Conservation (phyloP, 1,139 yeast species). For the Yamadazyma atlantica region DNA sequence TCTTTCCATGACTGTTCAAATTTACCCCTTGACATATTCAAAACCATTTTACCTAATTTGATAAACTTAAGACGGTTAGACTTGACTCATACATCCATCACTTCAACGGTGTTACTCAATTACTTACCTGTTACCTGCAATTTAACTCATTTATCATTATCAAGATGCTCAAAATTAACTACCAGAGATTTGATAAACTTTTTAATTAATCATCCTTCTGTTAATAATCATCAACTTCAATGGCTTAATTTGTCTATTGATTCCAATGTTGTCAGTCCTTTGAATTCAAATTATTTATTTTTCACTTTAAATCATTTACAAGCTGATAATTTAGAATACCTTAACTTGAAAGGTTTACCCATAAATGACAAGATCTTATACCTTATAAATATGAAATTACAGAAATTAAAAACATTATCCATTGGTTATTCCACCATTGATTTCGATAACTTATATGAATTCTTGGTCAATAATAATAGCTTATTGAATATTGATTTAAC, state of each 20-base stretch:
- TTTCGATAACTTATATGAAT: constrained; percentile 48
- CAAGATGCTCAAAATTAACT: constrained; percentile 75
- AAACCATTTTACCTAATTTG: constrained; percentile 56
- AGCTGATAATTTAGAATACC: constrained; percentile 52
- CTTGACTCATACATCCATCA: constrained; percentile 77
- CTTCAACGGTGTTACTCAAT: constrained; percentile 50
- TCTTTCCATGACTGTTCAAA: constrained; percentile 91
- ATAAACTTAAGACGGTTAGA: constrained; percentile 68
- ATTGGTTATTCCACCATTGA: constrained; percentile 59
- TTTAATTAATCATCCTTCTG: constrained; percentile 71
- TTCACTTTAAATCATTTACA: constrained; percentile 53
- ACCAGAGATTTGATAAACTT: constrained; percentile 74
- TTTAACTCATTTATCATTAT: constrained; percentile 75
- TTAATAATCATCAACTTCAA: constrained; percentile 51
- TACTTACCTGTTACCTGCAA: constrained; percentile 52
- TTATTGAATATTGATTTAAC: constrained; percentile 39
- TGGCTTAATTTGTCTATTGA: constrained; percentile 84
- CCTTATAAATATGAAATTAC: constrained; percentile 55
- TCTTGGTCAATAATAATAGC: constrained; percentile 33
- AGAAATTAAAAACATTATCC: constrained; percentile 58
- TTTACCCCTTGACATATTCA: constrained; percentile 56
- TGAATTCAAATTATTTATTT: constrained; percentile 58
- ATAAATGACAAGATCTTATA: constrained; percentile 53
- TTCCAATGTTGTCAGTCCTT: constrained; percentile 62
- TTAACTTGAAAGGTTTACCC: constrained; percentile 78